Base-by-base conservation (phyloP, 2,329 filamentous ascomycete species). In the Ophiostoma australiae region DNA sequence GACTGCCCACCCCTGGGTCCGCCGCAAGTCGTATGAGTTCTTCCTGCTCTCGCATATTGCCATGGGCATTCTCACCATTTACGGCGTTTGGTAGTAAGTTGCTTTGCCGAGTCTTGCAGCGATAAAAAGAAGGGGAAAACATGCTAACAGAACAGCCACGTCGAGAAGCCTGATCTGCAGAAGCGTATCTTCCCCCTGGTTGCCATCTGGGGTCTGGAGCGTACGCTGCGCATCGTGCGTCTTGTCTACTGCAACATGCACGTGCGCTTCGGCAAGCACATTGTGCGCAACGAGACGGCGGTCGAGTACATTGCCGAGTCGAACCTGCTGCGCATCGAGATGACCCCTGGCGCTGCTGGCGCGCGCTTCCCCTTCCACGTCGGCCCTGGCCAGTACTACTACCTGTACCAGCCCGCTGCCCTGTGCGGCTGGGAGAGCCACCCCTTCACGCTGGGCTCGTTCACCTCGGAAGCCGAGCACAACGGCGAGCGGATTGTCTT, bases 1-100 rank as follows among this genome's bases (percentile, higher is more conserved):
- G 0, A 80, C 84, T 41, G 88, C 86, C 0, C 77, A 85, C 0
- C 85, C 84, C 73, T 84, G 81, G 76, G 78, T 87, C 23, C 81
- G 86, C 0, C 80, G 82, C 11, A 81, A 81, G 11, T 80, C 82
- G 17, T 89, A 87, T 72, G 84, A 87, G 72, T 61, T 82, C 0
- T 85, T 86, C 72, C 77, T 85, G 0, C 73, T 80, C 4, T 72
- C 74, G 8, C 83, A 85, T 68, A 79, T 85, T 35, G 66, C 80
- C 1, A 67, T 84, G 0, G 77, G 82, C 0, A 75, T 82, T 4
- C 70, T 85, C 1, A 75, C 79, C 10, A 67, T 86, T 1, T 78
- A 81, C 1, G 82, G 80, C 52, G 69, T 74, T 13, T 74, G 55
- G 33, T 71, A 37, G 63, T 66, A 66, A 39, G 63, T 66, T n/a